Evolutionary conservation across 2,329 filamentous ascomycete species (phyloP), one percentile per base, ranked within the genome.

Genomic region (Xylariaceae sp.): DNA sequence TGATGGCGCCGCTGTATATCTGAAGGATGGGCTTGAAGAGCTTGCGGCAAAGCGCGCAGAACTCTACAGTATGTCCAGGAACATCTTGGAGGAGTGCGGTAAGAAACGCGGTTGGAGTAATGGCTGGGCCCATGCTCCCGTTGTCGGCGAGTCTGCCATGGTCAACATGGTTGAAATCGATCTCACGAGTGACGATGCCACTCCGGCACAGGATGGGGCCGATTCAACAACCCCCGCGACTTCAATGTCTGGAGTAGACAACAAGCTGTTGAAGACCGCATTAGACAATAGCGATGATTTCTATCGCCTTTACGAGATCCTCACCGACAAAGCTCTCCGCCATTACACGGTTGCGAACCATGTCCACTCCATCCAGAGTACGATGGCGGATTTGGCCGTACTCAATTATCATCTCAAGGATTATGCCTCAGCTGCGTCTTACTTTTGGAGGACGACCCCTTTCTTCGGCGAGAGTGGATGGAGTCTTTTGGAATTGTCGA

Each of bases 301-400:
- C 65, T 87, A 87, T 63, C 77, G 79, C 5, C 76, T 87, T 0
- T 89, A 88, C 67, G 85, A 93, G 69, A 86, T 84, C 8, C 78
- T 97, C n/a, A 96, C 90, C 6, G 88, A 94, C 66, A 87, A 89
- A 62, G 87, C 92, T 2, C 83, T 95, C 58, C 88, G 89, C 1
- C 89, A 96, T 70, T 95, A 90, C 71, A 86, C 86, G 11, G 84
- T 91, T 3, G 91, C 92, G 3, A 88, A 87, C 57, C 88, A 93
- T 64, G 80, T 80, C 0, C 88, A 95, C 66, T 89, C 90, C 6
- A 87, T 89, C 0, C 87, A 95, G 66, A 82, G 86, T 17, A 86
- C 87, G 61, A 84, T 92, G 72, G 88, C 90, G 8, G 94, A 99
- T 73, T 81, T 97, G 51, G 94, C 92, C 1, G 82, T 94, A 4